Percentiles rank a stretch among this genome's conserved stretches.
phyloP scores from a whole-genome alignment of 106 monocot genomes.

The Triglochin maritima region DNA sequence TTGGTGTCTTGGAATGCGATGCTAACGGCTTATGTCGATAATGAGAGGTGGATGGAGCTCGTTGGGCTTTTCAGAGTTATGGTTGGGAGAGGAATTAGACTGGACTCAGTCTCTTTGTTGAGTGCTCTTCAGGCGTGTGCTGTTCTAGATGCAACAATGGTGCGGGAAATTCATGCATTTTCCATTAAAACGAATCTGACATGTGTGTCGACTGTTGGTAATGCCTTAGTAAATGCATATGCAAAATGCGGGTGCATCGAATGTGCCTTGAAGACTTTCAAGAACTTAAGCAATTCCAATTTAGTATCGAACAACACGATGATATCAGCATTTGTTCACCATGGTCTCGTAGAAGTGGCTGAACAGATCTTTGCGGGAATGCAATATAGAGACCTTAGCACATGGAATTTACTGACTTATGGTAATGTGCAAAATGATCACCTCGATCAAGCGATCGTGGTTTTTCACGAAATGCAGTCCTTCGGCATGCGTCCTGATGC shows the following conservation, averaged over 20 bases:
- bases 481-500: constrained; percentile 27
- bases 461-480: constrained; percentile 30
- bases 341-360: constrained; percentile 33
- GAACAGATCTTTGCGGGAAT: constrained; percentile 33
- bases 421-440: constrained; percentile 29
- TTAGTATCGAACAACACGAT: constrained; percentile 40
- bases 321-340: constrained; percentile 45
- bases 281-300: constrained; percentile 24
- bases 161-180: constrained; percentile 50
- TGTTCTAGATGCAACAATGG: constrained; percentile 16
- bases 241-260: constrained; percentile 30
- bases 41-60: constrained; percentile 22
- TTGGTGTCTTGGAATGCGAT: constrained; percentile 70
- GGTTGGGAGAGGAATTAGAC: constrained; percentile 16
- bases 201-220: constrained; percentile 21
- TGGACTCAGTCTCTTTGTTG: constrained; percentile 41
- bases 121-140: constrained; percentile 40
- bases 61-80: constrained; percentile 28
- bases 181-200: constrained; percentile 30
- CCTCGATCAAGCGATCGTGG: constrained; percentile 15
- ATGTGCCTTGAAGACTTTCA: constrained; percentile 17
- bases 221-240: constrained; percentile 50
- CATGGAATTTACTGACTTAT: constrained; percentile 60
- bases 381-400: constrained; percentile 34
- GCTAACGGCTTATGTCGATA: constrained; percentile 37